These are phyloP conservation scores for Rhizoctonia solani DNA, from an alignment of 1,284 basidiomycete genomes.

Conservation along the genomic window DNA sequence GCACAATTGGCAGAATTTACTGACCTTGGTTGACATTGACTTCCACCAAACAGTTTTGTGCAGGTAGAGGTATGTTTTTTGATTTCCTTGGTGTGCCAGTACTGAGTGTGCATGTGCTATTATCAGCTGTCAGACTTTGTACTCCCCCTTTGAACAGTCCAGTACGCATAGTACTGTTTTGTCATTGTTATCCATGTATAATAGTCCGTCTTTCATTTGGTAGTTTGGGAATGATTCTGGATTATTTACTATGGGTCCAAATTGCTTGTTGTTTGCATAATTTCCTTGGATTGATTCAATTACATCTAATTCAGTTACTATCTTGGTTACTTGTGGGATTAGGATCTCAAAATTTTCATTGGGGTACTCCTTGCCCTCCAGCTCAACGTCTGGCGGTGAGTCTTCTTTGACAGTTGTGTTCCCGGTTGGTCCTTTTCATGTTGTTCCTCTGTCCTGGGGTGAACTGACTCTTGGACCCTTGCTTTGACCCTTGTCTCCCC, in stretches of 20 bases:
- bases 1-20: slow-evolving; percentile 40
- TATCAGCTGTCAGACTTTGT: not conserved
- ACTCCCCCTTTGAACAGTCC: not conserved
- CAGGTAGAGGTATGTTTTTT: slow-evolving; percentile 45
- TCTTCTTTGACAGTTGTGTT: not conserved
- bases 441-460: not conserved
- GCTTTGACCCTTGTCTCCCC: no score
- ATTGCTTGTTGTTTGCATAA: not conserved
- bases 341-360: not conserved
- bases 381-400: not conserved
- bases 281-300: not conserved
- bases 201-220: not conserved
- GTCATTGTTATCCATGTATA: not conserved
- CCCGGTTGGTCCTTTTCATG: not conserved
- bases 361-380: slow-evolving; percentile 10
- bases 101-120: not conserved
- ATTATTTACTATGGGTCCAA: not conserved
- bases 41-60: slow-evolving; percentile 48
- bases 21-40: not conserved
- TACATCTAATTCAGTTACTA: slow-evolving; percentile 11
- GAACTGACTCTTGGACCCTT: no score
- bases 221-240: not conserved
- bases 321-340: not conserved
- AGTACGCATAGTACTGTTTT: not conserved
- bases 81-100: slow-evolving; percentile 45